These are phyloP conservation scores for Chaetomium sp. DNA, from an alignment of 2,329 filamentous ascomycete species.

Conservation along the genomic window DNA sequence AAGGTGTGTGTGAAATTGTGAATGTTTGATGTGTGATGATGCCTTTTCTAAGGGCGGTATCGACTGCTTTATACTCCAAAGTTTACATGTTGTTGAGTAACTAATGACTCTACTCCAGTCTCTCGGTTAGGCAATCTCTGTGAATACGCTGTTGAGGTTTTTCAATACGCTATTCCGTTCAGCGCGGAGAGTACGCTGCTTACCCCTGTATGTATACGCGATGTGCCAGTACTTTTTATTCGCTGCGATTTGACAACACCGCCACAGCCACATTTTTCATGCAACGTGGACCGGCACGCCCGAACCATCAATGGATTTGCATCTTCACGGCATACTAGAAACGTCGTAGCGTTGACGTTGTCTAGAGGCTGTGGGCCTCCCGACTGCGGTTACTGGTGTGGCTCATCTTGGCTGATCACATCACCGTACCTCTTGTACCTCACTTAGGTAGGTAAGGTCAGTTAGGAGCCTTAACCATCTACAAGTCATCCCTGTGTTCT, in stretches of 20 bases:
- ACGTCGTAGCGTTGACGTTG: neutral
- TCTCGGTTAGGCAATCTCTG: neutral
- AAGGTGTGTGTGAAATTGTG: neutral
- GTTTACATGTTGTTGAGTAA: neutral
- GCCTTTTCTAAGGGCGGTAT: neutral
- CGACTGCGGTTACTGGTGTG: neutral
- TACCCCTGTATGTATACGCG: constrained; percentile 1
- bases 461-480: too few relatives aligned
- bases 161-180: neutral
- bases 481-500: too few relatives aligned
- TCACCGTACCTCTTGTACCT: neutral
- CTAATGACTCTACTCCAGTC: neutral
- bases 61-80: neutral
- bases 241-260: neutral
- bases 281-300: neutral
- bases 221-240: neutral
- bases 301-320: neutral
- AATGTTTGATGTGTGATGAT: neutral
- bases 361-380: neutral
- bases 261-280: neutral
- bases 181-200: neutral
- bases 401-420: too few relatives aligned
- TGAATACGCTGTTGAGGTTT: neutral
- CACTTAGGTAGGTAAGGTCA: too few relatives aligned
- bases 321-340: neutral